Evolutionary conservation across 2,329 filamentous ascomycete species (phyloP), one percentile per base, ranked within the genome.

Genomic region (Alternaria hordeiaustralica): DNA sequence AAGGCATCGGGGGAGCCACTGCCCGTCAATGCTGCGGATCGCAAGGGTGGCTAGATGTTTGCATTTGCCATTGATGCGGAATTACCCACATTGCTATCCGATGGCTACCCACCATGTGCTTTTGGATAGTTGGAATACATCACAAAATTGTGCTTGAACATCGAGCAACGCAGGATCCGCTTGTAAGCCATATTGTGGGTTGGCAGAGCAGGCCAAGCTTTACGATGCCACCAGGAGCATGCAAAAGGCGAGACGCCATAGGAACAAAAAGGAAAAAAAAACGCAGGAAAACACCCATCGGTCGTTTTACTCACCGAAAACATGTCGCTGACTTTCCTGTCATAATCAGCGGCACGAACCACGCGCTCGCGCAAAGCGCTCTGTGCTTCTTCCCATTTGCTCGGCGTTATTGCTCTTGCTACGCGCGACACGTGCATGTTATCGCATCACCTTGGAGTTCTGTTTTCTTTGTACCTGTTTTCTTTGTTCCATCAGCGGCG

Each of bases 21-120:
- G 55, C 82, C 83, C 15, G 75, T 73, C 2, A 83, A 83, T 67
- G 78, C 80, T 49, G 77, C 78, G 33, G 83, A 84, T 55, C 76
- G 83, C 36, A 85, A 85, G 63, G 83, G 83, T 12, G 83, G 83
- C 21, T 82, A 75, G 59, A 36, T 45, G 21, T 23, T 50, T 26
- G 15, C 28, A 33, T 33, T 33, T 53, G 44, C 46, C 25, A 20
- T 47, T 30, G 12, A 28, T 33, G 53, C 18, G 30, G 41, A 28
- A 47, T 28, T 28, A 49, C n/a, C 18, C 26, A n/a, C 6, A 30
- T 43, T 12, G 8, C n/a, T 61, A 12, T 46, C 18, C 21, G 21
- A 30, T 25, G 20, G 49, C 11, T 50, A 21, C 20, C 25, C 43
- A 26, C 25, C 7, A 33, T 20, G 45, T 23, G 28, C 36, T 43